phyloP scores from a whole-genome alignment of 495 filamentous ascomycete species.

The Lasiosphaeriaceae sp. region DNA sequence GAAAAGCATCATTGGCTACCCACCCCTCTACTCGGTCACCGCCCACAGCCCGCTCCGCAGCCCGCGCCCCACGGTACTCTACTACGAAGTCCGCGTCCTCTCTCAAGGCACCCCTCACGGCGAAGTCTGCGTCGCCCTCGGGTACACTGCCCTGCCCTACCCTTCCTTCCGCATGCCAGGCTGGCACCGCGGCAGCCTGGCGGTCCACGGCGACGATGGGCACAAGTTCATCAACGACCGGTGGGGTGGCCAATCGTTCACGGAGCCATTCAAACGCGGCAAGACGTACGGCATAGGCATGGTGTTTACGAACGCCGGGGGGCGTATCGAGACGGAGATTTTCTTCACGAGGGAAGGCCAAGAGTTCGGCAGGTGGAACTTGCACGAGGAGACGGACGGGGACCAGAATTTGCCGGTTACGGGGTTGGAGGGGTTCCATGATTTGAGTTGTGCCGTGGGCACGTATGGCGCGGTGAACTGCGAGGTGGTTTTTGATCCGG shows the following conservation, averaged over 20 bases:
- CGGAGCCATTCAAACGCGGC: conserved; percentile 40
- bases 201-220: conserved; percentile 87
- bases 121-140: conserved; percentile 67
- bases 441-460: conserved; percentile 78
- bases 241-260: conserved; percentile 76
- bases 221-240: conserved; percentile 81
- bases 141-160: conserved; percentile 77
- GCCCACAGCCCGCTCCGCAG: conserved; percentile 58
- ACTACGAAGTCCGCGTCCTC: conserved; percentile 69
- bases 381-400: conserved; percentile 79
- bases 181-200: conserved; percentile 85
- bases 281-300: conserved; percentile 61
- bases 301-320: conserved; percentile 46
- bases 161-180: conserved; percentile 84
- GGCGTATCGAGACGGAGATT: conserved; percentile 53
- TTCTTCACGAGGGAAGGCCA: conserved; percentile 76
- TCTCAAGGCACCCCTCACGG: conserved; percentile 29
- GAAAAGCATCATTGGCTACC: conserved; percentile 52
- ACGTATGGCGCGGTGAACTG: conserved; percentile 68
- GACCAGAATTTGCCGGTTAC: conserved; percentile 58
- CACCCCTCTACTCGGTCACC: conserved; percentile 71
- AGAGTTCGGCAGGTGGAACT: conserved; percentile 65
- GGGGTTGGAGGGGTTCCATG: conserved; percentile 76
- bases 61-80: conserved; percentile 56
- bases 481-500: conserved; percentile 62